phyloP scores from a whole-genome alignment of 2,329 filamentous ascomycete species.

The Colletotrichum salicis region DNA sequence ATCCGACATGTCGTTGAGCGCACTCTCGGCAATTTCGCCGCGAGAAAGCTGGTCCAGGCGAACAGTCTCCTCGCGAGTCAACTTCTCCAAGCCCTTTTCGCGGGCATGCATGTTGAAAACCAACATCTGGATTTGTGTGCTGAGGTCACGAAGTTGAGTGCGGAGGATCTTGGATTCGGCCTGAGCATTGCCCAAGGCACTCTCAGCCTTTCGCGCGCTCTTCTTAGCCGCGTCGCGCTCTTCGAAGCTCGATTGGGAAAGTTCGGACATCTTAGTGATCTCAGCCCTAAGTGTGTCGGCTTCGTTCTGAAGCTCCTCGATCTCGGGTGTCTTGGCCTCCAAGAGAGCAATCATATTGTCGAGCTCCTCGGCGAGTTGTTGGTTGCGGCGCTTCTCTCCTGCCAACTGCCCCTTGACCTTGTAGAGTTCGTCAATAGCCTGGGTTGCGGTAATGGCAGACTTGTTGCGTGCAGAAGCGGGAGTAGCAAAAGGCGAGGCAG shows the following conservation, averaged over 20 bases:
- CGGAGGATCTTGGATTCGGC: slow-evolving; percentile 82
- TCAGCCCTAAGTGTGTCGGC: slow-evolving; percentile 83
- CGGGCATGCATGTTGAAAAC: slow-evolving; percentile 86
- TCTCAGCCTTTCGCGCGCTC: slow-evolving; percentile 80
- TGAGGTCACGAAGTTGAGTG: slow-evolving; percentile 88
- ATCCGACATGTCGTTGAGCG: slow-evolving; percentile 79
- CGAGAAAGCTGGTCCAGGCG: slow-evolving; percentile 82
- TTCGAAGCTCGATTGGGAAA: slow-evolving; percentile 83
- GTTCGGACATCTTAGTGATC: slow-evolving; percentile 83
- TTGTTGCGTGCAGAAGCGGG: slow-evolving; percentile 68
- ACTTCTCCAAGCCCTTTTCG: slow-evolving; percentile 79
- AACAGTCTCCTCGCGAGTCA: slow-evolving; percentile 76
- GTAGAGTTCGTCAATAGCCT: slow-evolving; percentile 72
- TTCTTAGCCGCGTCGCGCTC: slow-evolving; percentile 84
- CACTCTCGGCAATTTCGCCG: slow-evolving; percentile 78
- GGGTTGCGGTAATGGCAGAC: slow-evolving; percentile 67
- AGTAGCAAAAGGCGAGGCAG: slow-evolving; percentile 71
- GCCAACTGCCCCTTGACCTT: slow-evolving; percentile 78
- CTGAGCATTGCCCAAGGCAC: slow-evolving; percentile 71
- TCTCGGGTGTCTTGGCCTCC: slow-evolving; percentile 86
- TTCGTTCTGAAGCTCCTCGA: slow-evolving; percentile 85
- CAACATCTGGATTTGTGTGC: slow-evolving; percentile 89
- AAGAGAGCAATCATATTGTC: slow-evolving; percentile 88
- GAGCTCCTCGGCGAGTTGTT: slow-evolving; percentile 79
- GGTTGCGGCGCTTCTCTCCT: slow-evolving; percentile 77